A percentile compares a stretch with the other conserved stretches of the same genome.
These are phyloP conservation scores for Seiridium cupressi DNA, from an alignment of 2,329 filamentous ascomycete species.

Conservation along the genomic window DNA sequence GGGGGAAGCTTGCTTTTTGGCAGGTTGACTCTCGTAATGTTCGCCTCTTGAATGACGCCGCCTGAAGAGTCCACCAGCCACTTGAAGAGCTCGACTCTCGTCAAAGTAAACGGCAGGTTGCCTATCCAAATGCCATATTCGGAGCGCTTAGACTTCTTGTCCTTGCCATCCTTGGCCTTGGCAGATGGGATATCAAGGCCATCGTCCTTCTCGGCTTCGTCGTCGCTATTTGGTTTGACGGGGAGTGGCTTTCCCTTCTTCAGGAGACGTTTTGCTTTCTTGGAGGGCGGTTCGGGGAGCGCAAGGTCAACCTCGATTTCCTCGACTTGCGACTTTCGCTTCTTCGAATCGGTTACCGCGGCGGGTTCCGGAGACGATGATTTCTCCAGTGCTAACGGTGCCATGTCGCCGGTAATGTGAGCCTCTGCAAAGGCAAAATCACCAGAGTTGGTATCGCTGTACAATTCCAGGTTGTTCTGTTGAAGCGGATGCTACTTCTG, in stretches of 20 bases:
- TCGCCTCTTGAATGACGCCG: constrained; percentile 61
- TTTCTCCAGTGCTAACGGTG: constrained; percentile 10
- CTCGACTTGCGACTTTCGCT: constrained; percentile 69
- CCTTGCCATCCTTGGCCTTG: constrained; percentile 34
- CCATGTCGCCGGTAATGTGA: not conserved
- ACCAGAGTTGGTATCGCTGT: not conserved
- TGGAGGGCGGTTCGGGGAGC: constrained; percentile 91
- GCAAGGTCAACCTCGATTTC: constrained; percentile 88
- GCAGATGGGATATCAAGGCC: constrained; percentile 20
- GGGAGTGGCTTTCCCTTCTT: constrained; percentile 75
- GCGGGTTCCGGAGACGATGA: constrained; percentile 8
- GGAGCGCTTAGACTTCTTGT: constrained; percentile 59
- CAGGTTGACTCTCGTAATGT: constrained; percentile 83
- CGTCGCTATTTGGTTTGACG: constrained; percentile 39
- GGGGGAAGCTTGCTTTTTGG: constrained; percentile 54
- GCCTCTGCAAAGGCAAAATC: not conserved
- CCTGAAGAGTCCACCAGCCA: constrained; percentile 77
- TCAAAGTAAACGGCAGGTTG: constrained; percentile 84
- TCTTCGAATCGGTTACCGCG: constrained; percentile 42
- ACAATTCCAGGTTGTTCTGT: too few relatives aligned
- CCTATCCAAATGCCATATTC: constrained; percentile 93
- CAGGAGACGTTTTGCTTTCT: constrained; percentile 83
- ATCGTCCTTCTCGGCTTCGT: constrained; percentile 36
- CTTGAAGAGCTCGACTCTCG: constrained; percentile 68
- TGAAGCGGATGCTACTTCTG: not conserved